These are phyloP conservation scores for Daldinia grandis DNA, from an alignment of 495 filamentous ascomycete genomes.

Conservation along the genomic window DNA sequence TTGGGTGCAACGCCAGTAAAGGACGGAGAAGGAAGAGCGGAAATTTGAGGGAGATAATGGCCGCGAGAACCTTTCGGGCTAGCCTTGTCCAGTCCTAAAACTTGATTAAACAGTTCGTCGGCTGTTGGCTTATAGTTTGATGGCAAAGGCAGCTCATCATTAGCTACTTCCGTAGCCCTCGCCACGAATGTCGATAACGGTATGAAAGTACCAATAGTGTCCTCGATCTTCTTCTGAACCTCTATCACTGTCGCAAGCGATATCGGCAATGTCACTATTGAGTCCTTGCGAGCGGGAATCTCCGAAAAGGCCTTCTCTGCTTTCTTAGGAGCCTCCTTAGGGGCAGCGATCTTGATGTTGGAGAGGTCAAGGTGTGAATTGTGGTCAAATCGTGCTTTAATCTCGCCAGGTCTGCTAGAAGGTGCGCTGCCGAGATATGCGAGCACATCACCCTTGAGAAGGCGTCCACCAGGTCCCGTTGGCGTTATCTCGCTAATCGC, in stretches of 20 bases:
- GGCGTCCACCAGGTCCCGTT: conserved; percentile 85
- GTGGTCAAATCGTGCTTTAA: conserved; percentile 73
- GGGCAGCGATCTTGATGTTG: conserved; percentile 84
- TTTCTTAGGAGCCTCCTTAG: conserved; percentile 62
- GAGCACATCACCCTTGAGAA: conserved; percentile 95
- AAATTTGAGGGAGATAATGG: conserved; percentile 78
- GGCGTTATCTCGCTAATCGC: conserved; percentile 82
- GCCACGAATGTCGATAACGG: conserved; percentile 88
- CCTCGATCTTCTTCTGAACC: conserved; percentile 80
- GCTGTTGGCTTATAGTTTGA: conserved; percentile 67
- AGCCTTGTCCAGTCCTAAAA: conserved; percentile 73
- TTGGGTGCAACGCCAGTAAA: conserved; percentile 44
- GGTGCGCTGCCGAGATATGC: conserved; percentile 84
- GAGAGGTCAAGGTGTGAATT: conserved; percentile 87
- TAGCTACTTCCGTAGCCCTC: conserved; percentile 83
- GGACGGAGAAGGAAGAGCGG: conserved; percentile 58
- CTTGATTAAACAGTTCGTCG: conserved; percentile 87
- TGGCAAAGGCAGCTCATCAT: conserved; percentile 79
- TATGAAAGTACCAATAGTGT: conserved; percentile 76
- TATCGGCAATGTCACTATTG: conserved; percentile 72
- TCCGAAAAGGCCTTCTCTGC: conserved; percentile 52
- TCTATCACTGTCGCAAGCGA: conserved; percentile 79
- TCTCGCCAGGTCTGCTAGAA: conserved; percentile 70
- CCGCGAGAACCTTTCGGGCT: conserved; percentile 56
- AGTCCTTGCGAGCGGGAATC: conserved; percentile 55